phyloP scores from a whole-genome alignment of 176 grass and related monocot genomes.

The Oryza longistaminata region DNA sequence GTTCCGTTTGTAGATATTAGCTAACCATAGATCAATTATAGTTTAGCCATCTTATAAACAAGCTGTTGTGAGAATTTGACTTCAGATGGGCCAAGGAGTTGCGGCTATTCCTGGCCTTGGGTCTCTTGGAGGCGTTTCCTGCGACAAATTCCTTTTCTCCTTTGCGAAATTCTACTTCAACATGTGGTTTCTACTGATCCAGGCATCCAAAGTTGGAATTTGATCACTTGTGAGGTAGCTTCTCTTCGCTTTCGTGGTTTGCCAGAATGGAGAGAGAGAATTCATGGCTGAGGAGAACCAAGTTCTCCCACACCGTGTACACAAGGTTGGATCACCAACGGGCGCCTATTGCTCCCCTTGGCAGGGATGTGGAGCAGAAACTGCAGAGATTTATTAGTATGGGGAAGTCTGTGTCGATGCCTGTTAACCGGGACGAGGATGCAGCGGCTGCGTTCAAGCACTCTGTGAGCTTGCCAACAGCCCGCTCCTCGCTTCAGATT shows the following conservation, averaged over 20 bases:
- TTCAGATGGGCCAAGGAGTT: slow-evolving; percentile 37
- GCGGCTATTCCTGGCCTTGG: neutral
- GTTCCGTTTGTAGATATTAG: neutral
- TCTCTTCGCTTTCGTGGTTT: slow-evolving; percentile 17
- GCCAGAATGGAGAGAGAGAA: slow-evolving; percentile 48
- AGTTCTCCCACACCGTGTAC: slow-evolving; percentile 55
- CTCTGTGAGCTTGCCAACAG: slow-evolving; percentile 32
- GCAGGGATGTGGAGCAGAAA: slow-evolving; percentile 36
- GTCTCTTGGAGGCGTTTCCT: slow-evolving; percentile 12
- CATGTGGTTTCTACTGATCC: slow-evolving; percentile 38
- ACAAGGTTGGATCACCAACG: slow-evolving; percentile 23
- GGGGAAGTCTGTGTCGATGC: slow-evolving; percentile 40
- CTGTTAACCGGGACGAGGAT: slow-evolving; percentile 32
- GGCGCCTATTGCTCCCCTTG: slow-evolving; percentile 11
- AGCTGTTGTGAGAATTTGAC: slow-evolving; percentile 19
- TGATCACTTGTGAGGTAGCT: slow-evolving; percentile 6
- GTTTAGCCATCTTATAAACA: neutral
- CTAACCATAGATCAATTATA: neutral
- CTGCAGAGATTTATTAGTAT: slow-evolving; percentile 25
- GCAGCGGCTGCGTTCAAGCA: slow-evolving; percentile 31
- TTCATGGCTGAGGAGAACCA: slow-evolving; percentile 63
- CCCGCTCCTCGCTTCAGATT: slow-evolving; percentile 7
- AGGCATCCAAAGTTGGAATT: slow-evolving; percentile 45
- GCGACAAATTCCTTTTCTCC: slow-evolving; percentile 11
- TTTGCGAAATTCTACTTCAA: slow-evolving; percentile 34